These are phyloP conservation scores for Rhodosporidiobolus sp. DNA, from an alignment of 768 basidiomycete species.

Conservation along the genomic window DNA sequence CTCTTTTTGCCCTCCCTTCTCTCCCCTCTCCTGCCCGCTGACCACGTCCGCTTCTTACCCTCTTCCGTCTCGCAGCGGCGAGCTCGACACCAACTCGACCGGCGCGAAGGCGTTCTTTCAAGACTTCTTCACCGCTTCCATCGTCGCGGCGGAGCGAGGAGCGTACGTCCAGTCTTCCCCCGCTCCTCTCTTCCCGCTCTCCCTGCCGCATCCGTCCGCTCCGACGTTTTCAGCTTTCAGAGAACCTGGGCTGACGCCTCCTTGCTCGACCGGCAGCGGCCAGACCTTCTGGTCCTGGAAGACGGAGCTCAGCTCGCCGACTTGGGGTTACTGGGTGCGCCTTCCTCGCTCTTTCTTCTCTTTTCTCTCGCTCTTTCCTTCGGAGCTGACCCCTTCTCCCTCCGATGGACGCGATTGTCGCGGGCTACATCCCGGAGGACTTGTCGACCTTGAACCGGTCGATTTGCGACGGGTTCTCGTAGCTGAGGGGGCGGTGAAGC, in stretches of 20 bases:
- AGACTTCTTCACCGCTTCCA: neutral
- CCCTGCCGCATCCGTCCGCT: too few relatives aligned
- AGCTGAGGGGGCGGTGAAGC: neutral
- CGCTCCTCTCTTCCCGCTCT: neutral
- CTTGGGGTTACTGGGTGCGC: conserved; percentile 18
- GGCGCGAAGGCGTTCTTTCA: conserved; percentile 17
- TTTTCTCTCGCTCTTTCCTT: neutral
- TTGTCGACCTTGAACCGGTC: neutral
- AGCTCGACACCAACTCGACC: neutral
- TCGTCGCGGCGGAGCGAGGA: conserved; percentile 9
- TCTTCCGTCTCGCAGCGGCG: neutral
- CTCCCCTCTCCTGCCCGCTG: neutral
- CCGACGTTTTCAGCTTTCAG: too few relatives aligned
- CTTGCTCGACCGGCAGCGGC: neutral
- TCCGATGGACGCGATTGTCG: conserved; percentile 1
- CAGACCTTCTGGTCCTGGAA: conserved; percentile 27
- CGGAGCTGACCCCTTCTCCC: neutral
- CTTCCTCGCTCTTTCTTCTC: neutral
- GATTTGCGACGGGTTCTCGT: neutral
- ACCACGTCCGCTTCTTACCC: neutral
- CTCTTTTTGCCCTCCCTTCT: neutral
- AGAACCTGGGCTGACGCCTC: neutral
- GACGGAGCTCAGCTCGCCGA: conserved; percentile 1
- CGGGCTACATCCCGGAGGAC: conserved; percentile 14
- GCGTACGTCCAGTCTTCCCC: conserved; percentile 2